phyloP scores from a whole-genome alignment of 306 rosid genomes.

The Betula pendula region DNA sequence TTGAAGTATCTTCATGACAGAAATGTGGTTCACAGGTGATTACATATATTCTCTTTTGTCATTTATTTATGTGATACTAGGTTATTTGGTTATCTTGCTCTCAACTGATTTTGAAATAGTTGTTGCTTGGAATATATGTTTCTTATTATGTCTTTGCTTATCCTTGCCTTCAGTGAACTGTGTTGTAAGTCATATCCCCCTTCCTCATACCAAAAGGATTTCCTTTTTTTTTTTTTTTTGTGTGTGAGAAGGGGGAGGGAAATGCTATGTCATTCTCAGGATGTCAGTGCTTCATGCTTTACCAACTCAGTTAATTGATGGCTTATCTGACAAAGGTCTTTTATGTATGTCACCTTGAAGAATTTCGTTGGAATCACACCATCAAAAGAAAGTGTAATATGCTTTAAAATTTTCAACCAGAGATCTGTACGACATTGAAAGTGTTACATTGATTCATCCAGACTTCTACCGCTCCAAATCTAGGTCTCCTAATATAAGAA shows the following conservation, averaged over 20 bases:
- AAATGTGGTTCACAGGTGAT: constrained; percentile 88
- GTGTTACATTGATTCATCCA: not conserved
- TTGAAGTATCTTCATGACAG: constrained; percentile 92
- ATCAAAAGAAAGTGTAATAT: not conserved
- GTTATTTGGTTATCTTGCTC: constrained; percentile 12
- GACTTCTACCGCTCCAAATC: not conserved
- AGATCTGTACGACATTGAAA: not conserved
- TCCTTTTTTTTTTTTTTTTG: not conserved
- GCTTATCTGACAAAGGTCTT: not conserved
- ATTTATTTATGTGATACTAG: constrained; percentile 2
- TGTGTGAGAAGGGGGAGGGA: no score
- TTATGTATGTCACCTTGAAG: not conserved
- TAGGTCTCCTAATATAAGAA: not conserved
- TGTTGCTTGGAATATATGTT: not conserved
- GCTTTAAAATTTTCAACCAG: not conserved
- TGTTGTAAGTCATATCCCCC: no score
- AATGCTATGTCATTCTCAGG: no score
- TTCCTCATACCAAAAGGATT: no score
- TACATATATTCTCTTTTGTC: constrained; percentile 12
- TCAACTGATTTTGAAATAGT: no score
- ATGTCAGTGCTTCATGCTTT: no score
- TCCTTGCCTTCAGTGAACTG: not conserved
- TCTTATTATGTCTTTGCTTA: not conserved
- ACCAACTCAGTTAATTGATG: no score
- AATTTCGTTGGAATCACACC: not conserved